These are phyloP conservation scores for Diospyros lotus DNA, from an alignment of 148 eudicot genomes.

Conservation along the genomic window DNA sequence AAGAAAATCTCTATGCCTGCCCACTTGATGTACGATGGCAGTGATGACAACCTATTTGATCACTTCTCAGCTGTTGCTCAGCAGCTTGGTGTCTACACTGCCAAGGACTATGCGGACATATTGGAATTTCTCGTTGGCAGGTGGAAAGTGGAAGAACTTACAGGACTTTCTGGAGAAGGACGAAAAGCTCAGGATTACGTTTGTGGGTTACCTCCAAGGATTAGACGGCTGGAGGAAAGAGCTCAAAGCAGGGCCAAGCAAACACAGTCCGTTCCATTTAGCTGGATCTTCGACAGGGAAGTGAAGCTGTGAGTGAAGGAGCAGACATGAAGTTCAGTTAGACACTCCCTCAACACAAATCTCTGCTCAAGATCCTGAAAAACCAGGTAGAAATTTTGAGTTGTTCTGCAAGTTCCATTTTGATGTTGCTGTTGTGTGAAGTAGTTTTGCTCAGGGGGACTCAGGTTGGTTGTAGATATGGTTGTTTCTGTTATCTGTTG, in stretches of 20 bases:
- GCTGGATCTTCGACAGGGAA: constrained; percentile 18
- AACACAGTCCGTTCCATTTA: constrained; percentile 1
- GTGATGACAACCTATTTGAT: constrained; percentile 23
- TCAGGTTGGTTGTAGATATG: too few species aligned
- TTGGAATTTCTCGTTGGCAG: constrained; percentile 25
- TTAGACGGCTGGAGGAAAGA: constrained; percentile 16
- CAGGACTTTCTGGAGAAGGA: constrained; percentile 15
- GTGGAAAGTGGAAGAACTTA: constrained; percentile 24
- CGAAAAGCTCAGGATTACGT: constrained; percentile 21
- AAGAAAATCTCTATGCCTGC: constrained; percentile 28
- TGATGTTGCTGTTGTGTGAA: too few species aligned
- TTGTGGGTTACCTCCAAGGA: constrained; percentile 19
- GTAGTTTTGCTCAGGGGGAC: too few species aligned
- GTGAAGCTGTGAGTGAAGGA: constrained; percentile 5
- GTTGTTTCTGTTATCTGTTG: too few species aligned
- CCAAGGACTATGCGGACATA: constrained; percentile 26
- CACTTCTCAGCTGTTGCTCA: constrained; percentile 26
- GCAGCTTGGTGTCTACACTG: constrained; percentile 22
- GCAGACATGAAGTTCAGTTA: neutral
- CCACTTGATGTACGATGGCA: constrained; percentile 27
- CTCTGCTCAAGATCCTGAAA: neutral
- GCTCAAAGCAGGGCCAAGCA: constrained; percentile 14
- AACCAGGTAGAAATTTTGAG: neutral
- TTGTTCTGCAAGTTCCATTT: constrained; percentile 1
- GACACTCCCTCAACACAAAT: neutral